Percentiles rank a stretch among this genome's conserved stretches.
Evolutionary conservation across 257 asterid species (phyloP).

Genomic region (Cynanchum wilfordii): DNA sequence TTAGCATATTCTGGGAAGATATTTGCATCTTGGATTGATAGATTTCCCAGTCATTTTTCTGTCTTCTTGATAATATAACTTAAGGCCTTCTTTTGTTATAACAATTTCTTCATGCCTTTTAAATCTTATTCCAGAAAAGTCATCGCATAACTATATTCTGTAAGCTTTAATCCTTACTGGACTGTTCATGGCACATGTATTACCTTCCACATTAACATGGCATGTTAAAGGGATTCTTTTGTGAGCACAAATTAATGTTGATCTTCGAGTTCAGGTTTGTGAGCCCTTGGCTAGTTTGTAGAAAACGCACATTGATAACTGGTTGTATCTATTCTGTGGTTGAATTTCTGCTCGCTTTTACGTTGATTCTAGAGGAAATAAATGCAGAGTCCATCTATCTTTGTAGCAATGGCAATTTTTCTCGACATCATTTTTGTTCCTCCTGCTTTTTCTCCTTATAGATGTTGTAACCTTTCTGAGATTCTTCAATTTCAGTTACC

Average conservation of each 20-base stretch:
- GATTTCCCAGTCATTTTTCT: neutral
- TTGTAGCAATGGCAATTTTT: neutral
- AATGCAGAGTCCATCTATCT: neutral
- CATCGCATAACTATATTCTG: neutral
- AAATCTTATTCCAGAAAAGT: neutral
- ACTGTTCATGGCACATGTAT: neutral
- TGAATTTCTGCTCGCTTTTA: neutral
- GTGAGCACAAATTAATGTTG: neutral
- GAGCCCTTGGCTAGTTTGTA: neutral
- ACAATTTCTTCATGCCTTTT: neutral
- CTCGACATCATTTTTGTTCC: neutral
- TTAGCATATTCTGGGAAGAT: neutral
- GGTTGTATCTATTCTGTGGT: neutral
- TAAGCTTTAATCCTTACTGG: neutral
- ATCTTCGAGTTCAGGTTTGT: neutral
- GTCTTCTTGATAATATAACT: neutral
- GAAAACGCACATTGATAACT: neutral
- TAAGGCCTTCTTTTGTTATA: neutral
- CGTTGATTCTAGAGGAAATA: neutral
- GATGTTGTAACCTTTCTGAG: neutral
- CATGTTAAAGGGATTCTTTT: no score
- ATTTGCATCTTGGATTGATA: neutral
- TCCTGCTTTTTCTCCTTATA: neutral
- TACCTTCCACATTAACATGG: neutral
- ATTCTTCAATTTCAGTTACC: conserved; percentile 19